Percentiles rank a stretch among this genome's conserved stretches.
These are phyloP conservation scores for Bertia moriformis DNA, from an alignment of 2,329 filamentous ascomycete species.

Conservation along the genomic window DNA sequence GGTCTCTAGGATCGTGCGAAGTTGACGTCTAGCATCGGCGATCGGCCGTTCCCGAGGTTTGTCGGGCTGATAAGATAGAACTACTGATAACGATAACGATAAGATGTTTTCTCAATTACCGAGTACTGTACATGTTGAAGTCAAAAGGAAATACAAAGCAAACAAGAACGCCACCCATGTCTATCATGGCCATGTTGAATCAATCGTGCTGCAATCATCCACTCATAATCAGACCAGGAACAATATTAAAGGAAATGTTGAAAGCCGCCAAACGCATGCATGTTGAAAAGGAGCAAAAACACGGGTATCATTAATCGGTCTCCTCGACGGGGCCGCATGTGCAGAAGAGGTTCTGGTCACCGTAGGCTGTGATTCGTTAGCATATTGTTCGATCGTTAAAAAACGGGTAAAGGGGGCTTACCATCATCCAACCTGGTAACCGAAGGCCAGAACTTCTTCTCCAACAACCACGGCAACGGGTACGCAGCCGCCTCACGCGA, in stretches of 20 bases:
- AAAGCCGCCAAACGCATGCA: too few species aligned
- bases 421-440: conserved; percentile 79
- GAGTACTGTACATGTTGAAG: too few species aligned
- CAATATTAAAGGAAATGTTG: too few species aligned
- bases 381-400: neutral
- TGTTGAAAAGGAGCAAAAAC: neutral
- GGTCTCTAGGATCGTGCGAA: too few species aligned
- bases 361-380: conserved; percentile 46
- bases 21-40: too few species aligned
- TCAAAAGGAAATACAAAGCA: too few species aligned
- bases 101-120: too few species aligned
- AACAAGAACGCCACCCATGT: neutral
- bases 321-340: conserved; percentile 76
- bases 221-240: neutral
- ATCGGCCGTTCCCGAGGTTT: too few species aligned
- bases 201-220: neutral
- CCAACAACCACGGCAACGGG: conserved; percentile 63
- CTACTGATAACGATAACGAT: too few species aligned
- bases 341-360: conserved; percentile 87
- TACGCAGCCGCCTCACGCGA: conserved; percentile 73
- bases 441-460: conserved; percentile 97
- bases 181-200: neutral
- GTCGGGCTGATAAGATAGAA: too few species aligned
- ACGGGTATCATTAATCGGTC: conserved; percentile 12
- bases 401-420: conserved; percentile 28